Conservation (phyloP, 2,329 filamentous ascomycete genomes). For the Aspergillus neoniger region DNA sequence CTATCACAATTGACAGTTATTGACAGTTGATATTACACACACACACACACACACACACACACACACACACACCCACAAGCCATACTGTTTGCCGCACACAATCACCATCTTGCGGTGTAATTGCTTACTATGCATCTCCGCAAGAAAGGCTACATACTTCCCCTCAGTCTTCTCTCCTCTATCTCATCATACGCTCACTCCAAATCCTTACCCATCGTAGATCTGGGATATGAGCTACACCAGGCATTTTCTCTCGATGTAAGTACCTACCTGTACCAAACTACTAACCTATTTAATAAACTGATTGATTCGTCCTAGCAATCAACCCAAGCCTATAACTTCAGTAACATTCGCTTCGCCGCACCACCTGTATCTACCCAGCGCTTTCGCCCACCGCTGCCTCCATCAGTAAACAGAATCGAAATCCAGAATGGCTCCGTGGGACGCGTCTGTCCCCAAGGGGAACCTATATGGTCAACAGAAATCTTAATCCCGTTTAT, state of each 20-base stretch:
- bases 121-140: not conserved
- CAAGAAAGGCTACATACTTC: not conserved
- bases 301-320: conserved; percentile 19
- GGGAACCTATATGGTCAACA: conserved; percentile 47
- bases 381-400: conserved; percentile 52
- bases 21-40: too few relatives aligned
- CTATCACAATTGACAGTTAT: too few relatives aligned
- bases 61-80: too few relatives aligned
- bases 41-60: too few relatives aligned
- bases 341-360: conserved; percentile 60
- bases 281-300: not conserved
- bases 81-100: too few relatives aligned
- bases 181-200: not conserved
- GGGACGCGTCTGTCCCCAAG: conserved; percentile 50
- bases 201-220: conserved; percentile 36
- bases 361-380: conserved; percentile 54
- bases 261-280: conserved; percentile 13
- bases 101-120: too few relatives aligned
- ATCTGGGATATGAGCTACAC: conserved; percentile 58
- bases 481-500: conserved; percentile 25
- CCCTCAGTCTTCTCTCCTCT: not conserved
- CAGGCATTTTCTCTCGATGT: conserved; percentile 38
- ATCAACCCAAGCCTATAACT: conserved; percentile 53
- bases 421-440: conserved; percentile 49
- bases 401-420: conserved; percentile 47